These are phyloP conservation scores for Pseudogymnoascus sp. DNA, from an alignment of 2,329 filamentous ascomycete species.

Conservation along the genomic window DNA sequence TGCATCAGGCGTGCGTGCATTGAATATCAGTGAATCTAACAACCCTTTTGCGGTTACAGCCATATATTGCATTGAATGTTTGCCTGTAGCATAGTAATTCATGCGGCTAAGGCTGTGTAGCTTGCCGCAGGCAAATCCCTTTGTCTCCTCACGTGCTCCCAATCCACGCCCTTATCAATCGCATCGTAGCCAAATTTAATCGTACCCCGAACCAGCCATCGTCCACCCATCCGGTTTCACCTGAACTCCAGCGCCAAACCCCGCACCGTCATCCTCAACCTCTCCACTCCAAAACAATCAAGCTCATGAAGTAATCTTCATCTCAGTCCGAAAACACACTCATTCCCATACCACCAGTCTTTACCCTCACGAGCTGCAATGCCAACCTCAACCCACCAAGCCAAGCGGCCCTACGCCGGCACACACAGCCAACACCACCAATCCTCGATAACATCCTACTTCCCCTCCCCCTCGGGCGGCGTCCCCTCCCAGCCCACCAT, in stretches of 20 bases:
- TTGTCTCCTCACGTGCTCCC: background rate
- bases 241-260: conserved; percentile 2
- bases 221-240: background rate
- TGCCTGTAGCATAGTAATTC: background rate
- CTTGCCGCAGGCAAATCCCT: background rate
- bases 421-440: conserved; percentile 47
- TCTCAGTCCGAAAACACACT: background rate
- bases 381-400: conserved; percentile 17
- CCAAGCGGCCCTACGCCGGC: conserved; percentile 55
- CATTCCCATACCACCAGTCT: background rate
- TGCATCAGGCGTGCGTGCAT: background rate
- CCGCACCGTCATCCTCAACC: conserved; percentile 2
- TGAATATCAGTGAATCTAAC: background rate
- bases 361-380: conserved; percentile 13
- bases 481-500: conserved; percentile 32
- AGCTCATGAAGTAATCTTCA: background rate
- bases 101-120: background rate
- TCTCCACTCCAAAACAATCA: background rate
- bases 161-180: background rate
- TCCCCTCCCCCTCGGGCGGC: conserved; percentile 28
- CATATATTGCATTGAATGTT: background rate
- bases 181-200: background rate
- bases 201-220: background rate
- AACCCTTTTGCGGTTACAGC: background rate
- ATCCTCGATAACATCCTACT: conserved; percentile 51